Base-by-base conservation (phyloP, 176 grass and related monocot species). In the Eleusine coracana region DNA sequence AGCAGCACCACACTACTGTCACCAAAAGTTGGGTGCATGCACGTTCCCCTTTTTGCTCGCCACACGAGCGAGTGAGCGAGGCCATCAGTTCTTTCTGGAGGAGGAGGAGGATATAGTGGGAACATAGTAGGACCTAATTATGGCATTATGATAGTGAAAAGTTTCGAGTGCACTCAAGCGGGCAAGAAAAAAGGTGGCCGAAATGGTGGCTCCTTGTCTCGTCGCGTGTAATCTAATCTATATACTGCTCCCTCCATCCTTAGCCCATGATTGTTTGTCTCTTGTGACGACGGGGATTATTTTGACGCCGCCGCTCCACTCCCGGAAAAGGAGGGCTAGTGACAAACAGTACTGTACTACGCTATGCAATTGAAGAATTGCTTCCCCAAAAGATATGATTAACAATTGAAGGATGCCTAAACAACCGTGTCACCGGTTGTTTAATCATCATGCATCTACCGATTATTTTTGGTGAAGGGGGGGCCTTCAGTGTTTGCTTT, bases 261-360 rank as follows among this genome's bases (percentile, higher is more conserved):
- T 83, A 73, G 61, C 86, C 79, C 86, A 80, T 80, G 79, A 71
- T 55, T 80, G 69, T 67, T 60, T 89, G 79, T 89, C 87, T 86
- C 83, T 70, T 83, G 21, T 89, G 70, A 42, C 34, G 46, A n/a
- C n/a, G n/a, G n/a, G 21, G 56, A 59, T 59, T 59, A 23, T 23
- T 59, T 23, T 56, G n/a, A 9, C 56, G 38, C 31, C 62, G 21
- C n/a, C n/a, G 10, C 78, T 23, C 78, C 83, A 79, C 83, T 73
- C 17, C 66, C 68, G 11, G 77, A 52, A 64, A 62, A 23, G 13
- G 11, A 36, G 31, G 36, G 66, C 58, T 63, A 62, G 49, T 71
- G 65, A 46, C 55, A 80, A 18, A 34, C 31, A 20, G 12, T 15
- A 15, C 7, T 66, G 14, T 15, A 12, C 48, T 52, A 39, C 55